Base-by-base conservation (phyloP, 192 early-diverging fungal species). In the Umbelopsis isabellina region DNA sequence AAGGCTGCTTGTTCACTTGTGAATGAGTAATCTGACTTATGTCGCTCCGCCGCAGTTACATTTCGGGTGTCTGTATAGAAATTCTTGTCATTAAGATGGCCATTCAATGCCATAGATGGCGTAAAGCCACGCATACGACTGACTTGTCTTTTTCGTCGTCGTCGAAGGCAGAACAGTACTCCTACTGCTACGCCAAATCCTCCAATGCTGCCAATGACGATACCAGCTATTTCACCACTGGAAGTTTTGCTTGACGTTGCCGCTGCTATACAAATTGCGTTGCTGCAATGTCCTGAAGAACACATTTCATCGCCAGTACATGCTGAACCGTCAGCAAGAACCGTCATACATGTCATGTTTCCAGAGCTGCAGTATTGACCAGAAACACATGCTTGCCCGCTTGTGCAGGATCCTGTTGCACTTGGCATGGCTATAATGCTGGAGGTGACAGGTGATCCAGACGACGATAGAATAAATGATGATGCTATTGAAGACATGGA, bases 71-170 rank as follows among this genome's bases (percentile, higher is more conserved):
- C 27, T 2, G 3, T 61, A 18, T 30, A 23, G 9, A 61, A 27
- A 15, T 61, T 61, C 15, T 61, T 61, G 15, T 61, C 55, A 30
- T 61, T 61, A 25, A 61, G 55, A 16, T 61, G 55, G 4, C 55
- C 55, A 61, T 61, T 61, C 15, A 61, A 18, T 35, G 55, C 55
- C 55, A 61, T 61, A n/a, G 55, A 61, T 25, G 55, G 55, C 12
- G 55, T 61, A 30, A 61, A 61, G 12, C 55, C 55, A 2, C 55
- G 55, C 55, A 61, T 61, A 4, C 55, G 30, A 8, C 18, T 22
- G 15, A 61, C 37, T 4, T n/a, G 12, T 16, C 33, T 25, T 30
- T 13, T 61, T 61, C 21, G 22, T 22, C 27, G 25, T 33, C 55
- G 21, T 35, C 55, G 25, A 35, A 61, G 16, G 12, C 55, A 61